A percentile compares a stretch with the other conserved stretches of the same genome.
Evolutionary conservation across 805 yeast genomes (phyloP).

Genomic region (Tetrapisispora taiwanensis): DNA sequence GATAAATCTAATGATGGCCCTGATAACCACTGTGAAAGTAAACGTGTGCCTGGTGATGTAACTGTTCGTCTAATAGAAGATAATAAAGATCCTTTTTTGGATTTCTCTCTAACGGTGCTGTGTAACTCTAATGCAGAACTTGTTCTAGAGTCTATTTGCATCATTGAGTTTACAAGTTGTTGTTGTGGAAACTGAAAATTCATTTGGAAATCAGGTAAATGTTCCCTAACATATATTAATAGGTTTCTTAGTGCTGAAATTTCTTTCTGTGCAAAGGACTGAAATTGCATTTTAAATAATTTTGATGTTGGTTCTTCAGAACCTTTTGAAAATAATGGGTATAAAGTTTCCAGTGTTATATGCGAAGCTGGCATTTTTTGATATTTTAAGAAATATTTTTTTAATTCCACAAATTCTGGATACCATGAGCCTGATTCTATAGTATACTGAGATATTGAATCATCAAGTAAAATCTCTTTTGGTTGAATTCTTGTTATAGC

Average conservation of each 20-base stretch:
- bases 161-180: slow-evolving; percentile 39
- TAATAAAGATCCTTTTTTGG: slow-evolving; percentile 58
- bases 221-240: slow-evolving; percentile 59
- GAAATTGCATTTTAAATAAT: slow-evolving; percentile 20
- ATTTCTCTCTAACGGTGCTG: slow-evolving; percentile 45
- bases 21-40: slow-evolving; percentile 72
- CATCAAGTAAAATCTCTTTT: slow-evolving; percentile 59
- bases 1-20: slow-evolving; percentile 58
- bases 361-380: slow-evolving; percentile 35
- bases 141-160: slow-evolving; percentile 77
- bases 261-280: slow-evolving; percentile 36
- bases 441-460: slow-evolving; percentile 32
- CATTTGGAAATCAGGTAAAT: slow-evolving; percentile 57
- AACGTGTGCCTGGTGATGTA: slow-evolving; percentile 72
- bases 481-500: slow-evolving; percentile 75
- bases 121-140: slow-evolving; percentile 66
- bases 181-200: slow-evolving; percentile 59
- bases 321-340: slow-evolving; percentile 30
- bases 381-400: slow-evolving; percentile 48
- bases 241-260: slow-evolving; percentile 52
- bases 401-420: slow-evolving; percentile 47
- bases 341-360: slow-evolving; percentile 31
- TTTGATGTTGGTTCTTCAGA: slow-evolving; percentile 14
- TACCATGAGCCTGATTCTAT: slow-evolving; percentile 43
- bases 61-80: slow-evolving; percentile 63